Percentiles rank a stretch among this genome's conserved stretches.
phyloP scores from a whole-genome alignment of 805 yeast genomes.

The Tetrapisispora iriomotensis region DNA sequence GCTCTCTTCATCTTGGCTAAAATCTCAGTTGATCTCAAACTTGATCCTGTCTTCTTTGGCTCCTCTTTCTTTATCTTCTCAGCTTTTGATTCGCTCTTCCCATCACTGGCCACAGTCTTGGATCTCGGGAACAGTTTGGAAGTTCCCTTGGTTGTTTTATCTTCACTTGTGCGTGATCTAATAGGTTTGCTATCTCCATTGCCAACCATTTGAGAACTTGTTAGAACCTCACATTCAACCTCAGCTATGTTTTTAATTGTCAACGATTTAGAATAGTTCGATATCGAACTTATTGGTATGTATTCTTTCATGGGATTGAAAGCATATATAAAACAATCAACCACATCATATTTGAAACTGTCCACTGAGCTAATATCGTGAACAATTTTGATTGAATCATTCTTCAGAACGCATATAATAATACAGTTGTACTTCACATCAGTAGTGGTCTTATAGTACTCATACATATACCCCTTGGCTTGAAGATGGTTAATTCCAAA shows the following conservation, averaged over 20 bases:
- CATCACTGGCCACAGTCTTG: constrained; percentile 10
- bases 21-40: constrained; percentile 25
- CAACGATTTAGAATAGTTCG: constrained; percentile 11
- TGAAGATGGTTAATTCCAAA: constrained; percentile 19
- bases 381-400: constrained; percentile 16
- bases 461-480: constrained; percentile 24
- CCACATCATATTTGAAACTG: constrained; percentile 8
- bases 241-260: constrained; percentile 15
- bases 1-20: constrained; percentile 26
- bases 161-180: background rate
- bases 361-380: constrained; percentile 13
- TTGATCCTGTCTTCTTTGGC: constrained; percentile 10
- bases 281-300: constrained; percentile 13
- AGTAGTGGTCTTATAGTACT: constrained; percentile 18
- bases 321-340: constrained; percentile 28
- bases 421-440: constrained; percentile 22
- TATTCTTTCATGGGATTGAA: constrained; percentile 25
- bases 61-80: background rate
- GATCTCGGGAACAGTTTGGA: constrained; percentile 5
- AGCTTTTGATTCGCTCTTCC: constrained; percentile 1
- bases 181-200: too few species aligned
- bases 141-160: background rate
- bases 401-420: constrained; percentile 15
- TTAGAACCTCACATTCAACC: background rate
- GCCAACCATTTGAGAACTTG: background rate